Evolutionary conservation across 2,329 filamentous ascomycete genomes (phyloP), one percentile per base, ranked within the genome.

Genomic region (Rutstroemia sp.): DNA sequence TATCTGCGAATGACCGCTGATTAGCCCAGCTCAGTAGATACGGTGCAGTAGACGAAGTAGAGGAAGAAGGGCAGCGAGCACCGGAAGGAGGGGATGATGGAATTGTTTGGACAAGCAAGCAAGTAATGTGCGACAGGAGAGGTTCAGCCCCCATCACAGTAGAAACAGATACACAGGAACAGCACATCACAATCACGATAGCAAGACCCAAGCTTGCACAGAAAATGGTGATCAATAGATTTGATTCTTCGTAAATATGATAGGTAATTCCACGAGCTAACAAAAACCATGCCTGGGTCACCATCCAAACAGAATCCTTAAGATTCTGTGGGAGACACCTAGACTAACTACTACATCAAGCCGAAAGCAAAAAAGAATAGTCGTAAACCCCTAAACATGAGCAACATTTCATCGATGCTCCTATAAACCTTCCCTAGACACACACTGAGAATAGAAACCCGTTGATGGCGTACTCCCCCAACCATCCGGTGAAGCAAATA

Each of bases 361-460:
- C 30, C 9, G n/a, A 42, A 42, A 19, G 39, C 2, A 45, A 38
- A 60, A 42, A 9, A 42, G 39, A n/a, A 58, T 63, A 42, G 39
- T n/a, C 16, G 17, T n/a, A 19, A 42, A 19, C 16, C 39, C 39
- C 10, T 4, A 34, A 14, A 10, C 30, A 34, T 34, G 9, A 34
- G 30, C 30, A 34, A 34, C 30, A 12, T 34, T 34, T 34, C 30
- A 34, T 34, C 30, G 30, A 34, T 34, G 30, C 30, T 12, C 10
- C 30, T 10, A 34, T 34, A 34, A 34, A 12, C 10, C 10, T 34
- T 34, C 30, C 30, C 30, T 34, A 61, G 64, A 64, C 64, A 67
- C 64, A 65, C 65, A 66, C 64, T 64, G 56, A 66, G 59, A 57
- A 54, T 51, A 34, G 25, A 52, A 55, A 50, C 57, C 10, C 16